A percentile compares a stretch with the other conserved stretches of the same genome.
Evolutionary conservation across 192 early-diverging fungal genomes (phyloP).

Genomic region (Coemansia sp.): DNA sequence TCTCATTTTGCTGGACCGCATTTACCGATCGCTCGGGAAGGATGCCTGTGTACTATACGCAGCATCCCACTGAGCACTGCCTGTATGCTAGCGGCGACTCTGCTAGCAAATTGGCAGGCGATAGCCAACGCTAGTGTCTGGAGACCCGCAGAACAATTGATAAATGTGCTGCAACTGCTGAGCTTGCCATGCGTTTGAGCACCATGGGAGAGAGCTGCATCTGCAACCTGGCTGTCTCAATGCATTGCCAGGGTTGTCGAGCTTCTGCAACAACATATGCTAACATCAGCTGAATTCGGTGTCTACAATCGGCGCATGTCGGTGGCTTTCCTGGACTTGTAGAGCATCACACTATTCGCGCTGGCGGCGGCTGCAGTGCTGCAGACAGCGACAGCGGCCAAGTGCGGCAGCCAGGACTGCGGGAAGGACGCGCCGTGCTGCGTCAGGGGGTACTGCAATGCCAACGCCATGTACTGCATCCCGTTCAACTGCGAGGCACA

Average conservation of each 20-base stretch:
- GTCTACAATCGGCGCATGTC: conserved; percentile 2
- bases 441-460: conserved; percentile 53
- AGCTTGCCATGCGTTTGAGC: background rate
- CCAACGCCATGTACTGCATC: conserved; percentile 46
- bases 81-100: background rate
- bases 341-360: conserved; percentile 38
- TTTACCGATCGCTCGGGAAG: background rate
- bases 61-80: background rate
- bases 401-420: conserved; percentile 37
- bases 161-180: background rate
- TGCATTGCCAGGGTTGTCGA: background rate
- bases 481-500: conserved; percentile 49
- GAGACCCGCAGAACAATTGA: background rate
- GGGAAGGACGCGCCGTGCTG: conserved; percentile 52
- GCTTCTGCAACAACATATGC: conserved; percentile 8
- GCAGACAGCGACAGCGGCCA: conserved; percentile 35
- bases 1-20: background rate
- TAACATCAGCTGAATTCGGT: conserved; percentile 12
- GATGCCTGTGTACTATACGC: background rate
- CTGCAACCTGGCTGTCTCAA: background rate
- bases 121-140: background rate
- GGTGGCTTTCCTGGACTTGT: conserved; percentile 13
- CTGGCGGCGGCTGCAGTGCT: conserved; percentile 46
- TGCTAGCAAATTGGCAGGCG: no score
- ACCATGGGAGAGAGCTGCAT: background rate